Evolutionary conservation across 768 basidiomycete genomes (phyloP).

Genomic region (Suillus variegatus): DNA sequence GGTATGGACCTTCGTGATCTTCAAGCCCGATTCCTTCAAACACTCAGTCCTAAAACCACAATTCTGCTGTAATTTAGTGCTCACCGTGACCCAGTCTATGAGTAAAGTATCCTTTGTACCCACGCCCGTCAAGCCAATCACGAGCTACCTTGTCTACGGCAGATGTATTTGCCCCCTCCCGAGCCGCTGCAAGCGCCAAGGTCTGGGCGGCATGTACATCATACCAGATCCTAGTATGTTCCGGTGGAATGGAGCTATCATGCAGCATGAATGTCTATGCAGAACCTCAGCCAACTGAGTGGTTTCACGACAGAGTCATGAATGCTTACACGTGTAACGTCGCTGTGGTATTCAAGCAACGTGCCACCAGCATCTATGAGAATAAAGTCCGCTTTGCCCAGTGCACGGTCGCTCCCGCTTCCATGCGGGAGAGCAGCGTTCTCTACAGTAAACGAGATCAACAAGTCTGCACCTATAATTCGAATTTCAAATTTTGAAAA

Average conservation of each 20-base stretch:
- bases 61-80: slow-evolving; percentile 16
- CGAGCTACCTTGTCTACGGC: slow-evolving; percentile 68
- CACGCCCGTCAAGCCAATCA: slow-evolving; percentile 39
- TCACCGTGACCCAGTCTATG: slow-evolving; percentile 81
- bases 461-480: slow-evolving; percentile 4
- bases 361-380: slow-evolving; percentile 75
- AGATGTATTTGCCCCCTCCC: slow-evolving; percentile 49
- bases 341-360: slow-evolving; percentile 75
- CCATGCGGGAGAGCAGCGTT: slow-evolving; percentile 90
- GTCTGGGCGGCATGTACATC: slow-evolving; percentile 65
- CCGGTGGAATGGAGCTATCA: slow-evolving; percentile 51
- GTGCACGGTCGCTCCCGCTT: slow-evolving; percentile 63
- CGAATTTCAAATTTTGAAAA: neutral
- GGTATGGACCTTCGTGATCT: slow-evolving; percentile 79
- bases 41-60: slow-evolving; percentile 11
- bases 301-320: neutral
- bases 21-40: slow-evolving; percentile 78
- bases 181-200: slow-evolving; percentile 49
- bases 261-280: slow-evolving; percentile 65
- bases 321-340: slow-evolving; percentile 70
- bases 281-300: slow-evolving; percentile 3
- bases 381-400: slow-evolving; percentile 61
- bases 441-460: slow-evolving; percentile 42
- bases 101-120: slow-evolving; percentile 66
- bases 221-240: slow-evolving; percentile 62